phyloP scores from a whole-genome alignment of 2,329 filamentous ascomycete genomes.

The Penicillium verrucosum region DNA sequence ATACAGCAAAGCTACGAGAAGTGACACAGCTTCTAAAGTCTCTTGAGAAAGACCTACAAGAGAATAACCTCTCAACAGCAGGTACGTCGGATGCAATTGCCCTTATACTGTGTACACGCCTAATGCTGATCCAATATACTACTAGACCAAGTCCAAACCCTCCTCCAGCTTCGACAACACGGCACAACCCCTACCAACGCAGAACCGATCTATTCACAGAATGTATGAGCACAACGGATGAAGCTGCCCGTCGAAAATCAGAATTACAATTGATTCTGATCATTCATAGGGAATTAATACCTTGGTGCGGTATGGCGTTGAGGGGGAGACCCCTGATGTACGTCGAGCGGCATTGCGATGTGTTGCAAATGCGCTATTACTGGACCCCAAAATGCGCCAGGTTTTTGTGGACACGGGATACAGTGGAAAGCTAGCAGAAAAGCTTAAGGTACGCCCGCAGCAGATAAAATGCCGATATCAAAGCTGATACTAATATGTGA shows the following conservation, averaged over 20 bases:
- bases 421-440: slow-evolving; percentile 64
- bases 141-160: slow-evolving; percentile 40
- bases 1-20: slow-evolving; percentile 63
- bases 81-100: slow-evolving; percentile 48
- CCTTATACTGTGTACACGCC: background rate
- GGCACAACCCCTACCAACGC: slow-evolving; percentile 70
- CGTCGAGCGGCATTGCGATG: slow-evolving; percentile 76
- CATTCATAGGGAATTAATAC: slow-evolving; percentile 66
- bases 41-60: slow-evolving; percentile 60
- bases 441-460: slow-evolving; percentile 54
- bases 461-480: background rate
- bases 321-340: slow-evolving; percentile 59
- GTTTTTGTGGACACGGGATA: slow-evolving; percentile 69
- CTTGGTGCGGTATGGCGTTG: slow-evolving; percentile 70
- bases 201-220: slow-evolving; percentile 77
- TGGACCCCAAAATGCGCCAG: slow-evolving; percentile 66
- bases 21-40: slow-evolving; percentile 63
- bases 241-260: background rate
- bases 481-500: background rate
- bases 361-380: slow-evolving; percentile 77
- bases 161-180: slow-evolving; percentile 70
- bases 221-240: slow-evolving; percentile 50
- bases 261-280: slow-evolving; percentile 7
- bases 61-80: slow-evolving; percentile 56
- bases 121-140: background rate